phyloP scores from a whole-genome alignment of 148 eudicot genomes.

The Chenopodium quinoa region DNA sequence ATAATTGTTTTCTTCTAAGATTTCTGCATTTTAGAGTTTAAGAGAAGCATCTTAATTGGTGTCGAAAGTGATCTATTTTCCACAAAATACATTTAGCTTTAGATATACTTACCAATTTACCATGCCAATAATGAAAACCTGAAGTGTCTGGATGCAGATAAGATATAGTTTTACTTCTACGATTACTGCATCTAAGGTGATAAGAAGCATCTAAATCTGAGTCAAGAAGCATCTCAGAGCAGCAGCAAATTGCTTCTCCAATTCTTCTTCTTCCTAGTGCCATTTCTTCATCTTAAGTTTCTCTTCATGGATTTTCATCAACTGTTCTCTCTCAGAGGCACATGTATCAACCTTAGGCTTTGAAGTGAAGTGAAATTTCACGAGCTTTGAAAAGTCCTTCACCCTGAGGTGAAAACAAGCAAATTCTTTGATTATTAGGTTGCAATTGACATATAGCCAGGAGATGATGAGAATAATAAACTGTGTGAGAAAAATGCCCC shows the following conservation, averaged over 20 bases:
- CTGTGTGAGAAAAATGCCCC: too few relatives aligned
- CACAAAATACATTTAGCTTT: neutral
- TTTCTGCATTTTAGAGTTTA: neutral
- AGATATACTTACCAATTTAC: neutral
- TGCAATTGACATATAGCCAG: too few relatives aligned
- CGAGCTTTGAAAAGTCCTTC: neutral
- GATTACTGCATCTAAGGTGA: too few relatives aligned
- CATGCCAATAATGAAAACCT: neutral
- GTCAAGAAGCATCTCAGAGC: neutral
- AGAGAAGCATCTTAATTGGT: neutral
- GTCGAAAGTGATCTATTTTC: neutral
- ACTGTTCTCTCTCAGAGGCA: neutral
- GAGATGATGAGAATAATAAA: too few relatives aligned
- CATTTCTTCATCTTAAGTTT: slow-evolving; percentile 8
- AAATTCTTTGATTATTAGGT: neutral
- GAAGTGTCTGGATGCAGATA: neutral
- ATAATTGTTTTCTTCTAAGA: neutral
- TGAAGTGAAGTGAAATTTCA: neutral
- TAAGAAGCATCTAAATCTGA: neutral
- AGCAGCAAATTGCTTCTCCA: neutral
- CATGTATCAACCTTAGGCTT: neutral
- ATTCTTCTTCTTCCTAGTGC: neutral
- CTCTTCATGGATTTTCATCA: neutral
- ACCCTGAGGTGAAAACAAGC: neutral
- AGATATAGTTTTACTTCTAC: too few relatives aligned